Conservation (phyloP, 2,329 filamentous ascomycete species). For the Penicillium sp. region DNA sequence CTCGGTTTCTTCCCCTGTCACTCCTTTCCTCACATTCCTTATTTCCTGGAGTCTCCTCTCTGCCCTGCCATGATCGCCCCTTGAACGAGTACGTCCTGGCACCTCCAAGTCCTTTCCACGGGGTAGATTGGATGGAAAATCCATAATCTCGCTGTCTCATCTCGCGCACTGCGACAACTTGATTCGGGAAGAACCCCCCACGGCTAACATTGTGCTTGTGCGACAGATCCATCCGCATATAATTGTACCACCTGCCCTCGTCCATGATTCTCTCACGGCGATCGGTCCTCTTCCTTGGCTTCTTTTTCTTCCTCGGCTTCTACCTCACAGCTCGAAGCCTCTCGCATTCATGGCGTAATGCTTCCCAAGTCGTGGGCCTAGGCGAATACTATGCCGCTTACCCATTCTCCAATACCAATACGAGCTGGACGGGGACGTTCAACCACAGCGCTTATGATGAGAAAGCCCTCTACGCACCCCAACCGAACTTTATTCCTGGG, state of each 20-base stretch:
- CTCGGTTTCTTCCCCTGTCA: neutral
- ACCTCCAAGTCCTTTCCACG: neutral
- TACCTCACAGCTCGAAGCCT: slow-evolving; percentile 29
- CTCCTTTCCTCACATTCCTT: neutral
- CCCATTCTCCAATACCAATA: slow-evolving; percentile 3
- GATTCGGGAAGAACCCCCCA: neutral
- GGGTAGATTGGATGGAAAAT: neutral
- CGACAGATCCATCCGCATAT: slow-evolving; percentile 15
- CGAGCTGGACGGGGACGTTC: slow-evolving; percentile 8
- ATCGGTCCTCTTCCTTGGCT: slow-evolving; percentile 31
- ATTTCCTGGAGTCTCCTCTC: neutral
- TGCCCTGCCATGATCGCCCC: neutral
- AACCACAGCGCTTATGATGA: slow-evolving; percentile 17
- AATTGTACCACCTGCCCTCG: slow-evolving; percentile 3
- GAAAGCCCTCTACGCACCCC: slow-evolving; percentile 28
- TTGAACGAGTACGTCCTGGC: neutral
- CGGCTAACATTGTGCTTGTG: slow-evolving; percentile 14
- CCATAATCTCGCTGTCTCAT: neutral
- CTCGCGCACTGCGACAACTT: neutral
- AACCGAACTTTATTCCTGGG: slow-evolving; percentile 34
- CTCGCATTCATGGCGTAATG: slow-evolving; percentile 34
- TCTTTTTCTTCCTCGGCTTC: slow-evolving; percentile 32
- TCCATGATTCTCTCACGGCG: slow-evolving; percentile 37
- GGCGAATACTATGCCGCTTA: slow-evolving; percentile 29
- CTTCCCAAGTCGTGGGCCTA: slow-evolving; percentile 39